phyloP scores from a whole-genome alignment of 495 filamentous ascomycete genomes.

The Penicillium desertorum region DNA sequence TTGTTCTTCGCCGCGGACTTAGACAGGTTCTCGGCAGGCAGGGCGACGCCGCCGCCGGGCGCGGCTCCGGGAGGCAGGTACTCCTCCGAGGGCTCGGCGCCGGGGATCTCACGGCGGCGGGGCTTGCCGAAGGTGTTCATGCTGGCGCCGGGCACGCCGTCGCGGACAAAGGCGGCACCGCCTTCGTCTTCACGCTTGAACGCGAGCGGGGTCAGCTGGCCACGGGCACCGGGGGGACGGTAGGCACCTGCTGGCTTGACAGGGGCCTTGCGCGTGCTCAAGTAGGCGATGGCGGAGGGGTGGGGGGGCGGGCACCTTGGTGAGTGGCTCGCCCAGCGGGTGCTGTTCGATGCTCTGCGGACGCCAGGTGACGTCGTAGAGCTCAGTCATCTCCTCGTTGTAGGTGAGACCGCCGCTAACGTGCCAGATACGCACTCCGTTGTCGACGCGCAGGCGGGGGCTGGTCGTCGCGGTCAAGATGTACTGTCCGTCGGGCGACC shows the following conservation, averaged over 20 bases:
- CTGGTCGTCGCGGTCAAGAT: constrained; percentile 97
- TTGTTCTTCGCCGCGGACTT: constrained; percentile 95
- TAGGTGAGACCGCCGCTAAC: constrained; percentile 89
- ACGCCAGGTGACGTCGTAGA: constrained; percentile 91
- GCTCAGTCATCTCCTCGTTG: constrained; percentile 87
- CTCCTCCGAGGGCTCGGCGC: constrained; percentile 65
- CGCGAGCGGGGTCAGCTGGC: constrained; percentile 80
- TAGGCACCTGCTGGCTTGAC: constrained; percentile 95
- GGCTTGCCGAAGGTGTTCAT: constrained; percentile 80
- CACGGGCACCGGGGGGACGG: constrained; percentile 92
- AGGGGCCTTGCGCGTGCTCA: constrained; percentile 83
- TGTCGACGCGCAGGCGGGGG: constrained; percentile 91
- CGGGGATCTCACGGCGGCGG: constrained; percentile 70
- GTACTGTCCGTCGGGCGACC: constrained; percentile 92
- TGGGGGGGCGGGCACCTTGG: constrained; percentile 81
- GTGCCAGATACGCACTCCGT: constrained; percentile 94
- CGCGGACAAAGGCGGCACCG: constrained; percentile 82
- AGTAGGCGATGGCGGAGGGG: constrained; percentile 76
- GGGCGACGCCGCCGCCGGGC: constrained; percentile 67
- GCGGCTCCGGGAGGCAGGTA: constrained; percentile 65
- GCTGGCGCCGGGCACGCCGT: constrained; percentile 64
- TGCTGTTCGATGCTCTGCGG: constrained; percentile 63
- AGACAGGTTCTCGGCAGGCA: constrained; percentile 65
- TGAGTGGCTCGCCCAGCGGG: constrained; percentile 69
- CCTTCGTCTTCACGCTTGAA: constrained; percentile 99